These are phyloP conservation scores for Ceratocystis eucalypticola DNA, from an alignment of 2,329 filamentous ascomycete genomes.

Conservation along the genomic window DNA sequence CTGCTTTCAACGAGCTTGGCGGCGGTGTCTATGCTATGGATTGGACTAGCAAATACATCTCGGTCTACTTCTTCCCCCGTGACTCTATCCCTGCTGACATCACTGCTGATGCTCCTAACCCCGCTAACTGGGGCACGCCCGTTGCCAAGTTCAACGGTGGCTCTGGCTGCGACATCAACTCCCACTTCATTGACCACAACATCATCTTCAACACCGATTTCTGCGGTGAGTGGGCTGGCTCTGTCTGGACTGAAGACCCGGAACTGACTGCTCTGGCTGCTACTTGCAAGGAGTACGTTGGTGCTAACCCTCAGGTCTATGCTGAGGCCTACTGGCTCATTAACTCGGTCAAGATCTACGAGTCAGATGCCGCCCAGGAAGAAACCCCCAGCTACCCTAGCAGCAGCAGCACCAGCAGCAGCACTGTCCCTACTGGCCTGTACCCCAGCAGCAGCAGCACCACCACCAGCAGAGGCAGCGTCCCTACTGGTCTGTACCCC, in stretches of 20 bases:
- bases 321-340: constrained; percentile 63
- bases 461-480: too few species aligned
- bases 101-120: constrained; percentile 44
- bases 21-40: constrained; percentile 64
- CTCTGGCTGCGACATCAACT: constrained; percentile 55
- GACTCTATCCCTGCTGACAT: constrained; percentile 51
- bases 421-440: too few species aligned
- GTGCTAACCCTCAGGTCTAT: constrained; percentile 56
- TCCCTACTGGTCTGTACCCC: too few species aligned
- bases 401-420: too few species aligned
- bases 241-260: constrained; percentile 44
- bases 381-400: too few species aligned
- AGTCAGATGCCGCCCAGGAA: background rate
- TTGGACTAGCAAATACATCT: constrained; percentile 61
- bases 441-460: too few species aligned
- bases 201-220: constrained; percentile 75
- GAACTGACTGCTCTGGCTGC: constrained; percentile 46
- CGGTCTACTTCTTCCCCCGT: constrained; percentile 71
- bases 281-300: constrained; percentile 61
- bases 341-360: constrained; percentile 53
- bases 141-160: constrained; percentile 52
- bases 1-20: constrained; percentile 54
- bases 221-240: constrained; percentile 77
- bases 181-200: constrained; percentile 56
- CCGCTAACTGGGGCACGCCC: constrained; percentile 54